Percentiles rank a stretch among this genome's conserved stretches.
phyloP scores from a whole-genome alignment of 768 basidiomycete species.

The Tephrocybe rancida region DNA sequence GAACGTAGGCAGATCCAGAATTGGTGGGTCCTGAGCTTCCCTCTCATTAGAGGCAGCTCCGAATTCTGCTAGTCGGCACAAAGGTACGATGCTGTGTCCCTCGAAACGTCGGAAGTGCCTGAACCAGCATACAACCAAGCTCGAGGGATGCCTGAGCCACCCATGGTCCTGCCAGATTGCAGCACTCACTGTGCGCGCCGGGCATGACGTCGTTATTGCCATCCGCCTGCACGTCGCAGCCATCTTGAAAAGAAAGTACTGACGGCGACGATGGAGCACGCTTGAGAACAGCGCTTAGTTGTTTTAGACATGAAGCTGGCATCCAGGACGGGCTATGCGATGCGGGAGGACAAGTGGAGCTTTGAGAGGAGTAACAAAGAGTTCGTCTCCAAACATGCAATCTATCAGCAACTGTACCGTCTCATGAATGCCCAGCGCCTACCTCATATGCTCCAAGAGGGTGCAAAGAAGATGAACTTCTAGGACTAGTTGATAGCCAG shows the following conservation, averaged over 20 bases:
- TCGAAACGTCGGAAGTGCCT: conserved; percentile 80
- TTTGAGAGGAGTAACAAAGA: too few relatives aligned
- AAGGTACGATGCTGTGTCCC: conserved; percentile 39
- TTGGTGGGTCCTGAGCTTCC: conserved; percentile 27
- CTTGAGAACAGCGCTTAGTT: conserved; percentile 37
- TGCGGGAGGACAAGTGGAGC: conserved; percentile 27
- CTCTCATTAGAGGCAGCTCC: conserved; percentile 37
- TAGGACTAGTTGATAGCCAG: conserved; percentile 79
- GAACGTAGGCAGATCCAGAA: conserved; percentile 38
- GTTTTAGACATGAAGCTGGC: conserved; percentile 7
- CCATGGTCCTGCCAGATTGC: conserved; percentile 68
- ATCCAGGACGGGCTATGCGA: conserved; percentile 5
- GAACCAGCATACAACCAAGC: conserved; percentile 69
- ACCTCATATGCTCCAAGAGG: too few relatives aligned
- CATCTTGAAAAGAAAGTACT: conserved; percentile 22
- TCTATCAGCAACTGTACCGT: too few relatives aligned
- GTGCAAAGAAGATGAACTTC: conserved; percentile 86
- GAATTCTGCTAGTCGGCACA: conserved; percentile 28
- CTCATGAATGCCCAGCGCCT: too few relatives aligned
- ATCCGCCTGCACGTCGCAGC: conserved; percentile 13
- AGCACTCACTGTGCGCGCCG: conserved; percentile 52
- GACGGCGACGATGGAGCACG: conserved; percentile 24
- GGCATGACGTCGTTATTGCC: conserved; percentile 27
- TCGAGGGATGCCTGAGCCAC: conserved; percentile 54
- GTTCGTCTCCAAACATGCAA: conserved; percentile 30